phyloP scores from a whole-genome alignment of 2,329 filamentous ascomycete genomes.

The Aspergillus fischeri region DNA sequence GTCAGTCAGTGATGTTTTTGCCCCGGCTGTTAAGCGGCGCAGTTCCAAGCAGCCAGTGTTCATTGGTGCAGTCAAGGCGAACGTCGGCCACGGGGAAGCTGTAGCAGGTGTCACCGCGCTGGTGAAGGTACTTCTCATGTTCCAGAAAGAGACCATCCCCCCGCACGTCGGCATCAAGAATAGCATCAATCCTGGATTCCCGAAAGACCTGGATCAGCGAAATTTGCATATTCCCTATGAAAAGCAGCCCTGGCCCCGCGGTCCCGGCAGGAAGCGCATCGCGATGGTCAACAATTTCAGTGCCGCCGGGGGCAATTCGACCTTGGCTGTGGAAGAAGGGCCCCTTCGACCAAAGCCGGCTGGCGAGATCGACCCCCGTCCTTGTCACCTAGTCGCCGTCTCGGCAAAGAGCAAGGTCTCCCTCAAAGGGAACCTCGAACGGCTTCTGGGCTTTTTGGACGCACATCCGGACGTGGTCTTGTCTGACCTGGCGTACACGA shows the following conservation, averaged over 20 bases:
- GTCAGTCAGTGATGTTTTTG: constrained; percentile 33
- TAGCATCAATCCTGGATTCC: constrained; percentile 30
- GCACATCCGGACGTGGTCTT: constrained; percentile 39
- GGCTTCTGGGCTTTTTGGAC: constrained; percentile 42
- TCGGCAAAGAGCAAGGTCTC: constrained; percentile 50
- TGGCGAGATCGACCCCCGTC: constrained; percentile 46
- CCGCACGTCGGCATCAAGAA: constrained; percentile 64
- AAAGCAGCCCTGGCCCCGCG: constrained; percentile 34
- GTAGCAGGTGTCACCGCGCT: constrained; percentile 38
- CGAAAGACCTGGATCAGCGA: constrained; percentile 23
- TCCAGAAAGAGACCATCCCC: constrained; percentile 60
- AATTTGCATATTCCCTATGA: constrained; percentile 34
- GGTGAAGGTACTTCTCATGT: constrained; percentile 62
- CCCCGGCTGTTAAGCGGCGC: constrained; percentile 59
- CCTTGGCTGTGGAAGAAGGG: constrained; percentile 46
- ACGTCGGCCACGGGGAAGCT: constrained; percentile 46
- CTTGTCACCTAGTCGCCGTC: constrained; percentile 52
- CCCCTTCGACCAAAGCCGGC: constrained; percentile 50
- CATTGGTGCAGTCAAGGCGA: constrained; percentile 31
- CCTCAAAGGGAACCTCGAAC: constrained; percentile 50
- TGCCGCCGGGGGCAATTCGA: constrained; percentile 66
- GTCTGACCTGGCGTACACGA: constrained; percentile 59
- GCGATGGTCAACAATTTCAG: constrained; percentile 38
- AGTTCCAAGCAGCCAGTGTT: constrained; percentile 22
- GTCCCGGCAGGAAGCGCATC: constrained; percentile 27